Percentiles rank a stretch among this genome's conserved stretches.
Evolutionary conservation across 2,329 filamentous ascomycete species (phyloP).

Genomic region (Ceratocystis alfenasii): DNA sequence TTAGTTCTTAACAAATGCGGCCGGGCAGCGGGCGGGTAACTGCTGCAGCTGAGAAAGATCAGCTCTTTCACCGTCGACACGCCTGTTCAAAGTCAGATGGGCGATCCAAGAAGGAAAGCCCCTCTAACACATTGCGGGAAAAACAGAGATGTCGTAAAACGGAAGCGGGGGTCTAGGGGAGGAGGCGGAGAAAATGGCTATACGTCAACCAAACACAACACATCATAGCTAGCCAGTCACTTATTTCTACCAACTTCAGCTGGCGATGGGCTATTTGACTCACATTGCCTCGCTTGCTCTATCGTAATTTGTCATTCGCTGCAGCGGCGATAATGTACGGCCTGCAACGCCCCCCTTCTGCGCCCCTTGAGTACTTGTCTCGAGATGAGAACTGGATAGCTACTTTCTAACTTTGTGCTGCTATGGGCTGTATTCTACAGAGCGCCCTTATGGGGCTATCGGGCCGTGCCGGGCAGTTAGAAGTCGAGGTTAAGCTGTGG

Average conservation of each 20-base stretch:
- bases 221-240: background rate
- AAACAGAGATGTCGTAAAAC: background rate
- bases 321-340: background rate
- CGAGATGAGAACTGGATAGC: background rate
- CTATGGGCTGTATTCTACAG: too few relatives aligned
- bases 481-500: too few relatives aligned
- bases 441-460: too few relatives aligned
- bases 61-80: background rate
- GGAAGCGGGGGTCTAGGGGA: background rate
- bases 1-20: background rate
- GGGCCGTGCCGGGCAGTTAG: too few relatives aligned
- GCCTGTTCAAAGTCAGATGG: background rate
- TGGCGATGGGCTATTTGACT: background rate
- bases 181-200: background rate
- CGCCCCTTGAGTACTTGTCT: background rate
- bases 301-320: conserved; percentile 9
- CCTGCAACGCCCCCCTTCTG: too few relatives aligned
- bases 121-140: background rate
- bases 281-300: background rate
- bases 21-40: conserved; percentile 1
- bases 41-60: conserved; percentile 1
- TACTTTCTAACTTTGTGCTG: background rate
- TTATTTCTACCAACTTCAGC: background rate
- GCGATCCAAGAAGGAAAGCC: too few relatives aligned
- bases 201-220: background rate